phyloP scores from a whole-genome alignment of 2,329 filamentous ascomycete genomes.

The Penicillium sp. region DNA sequence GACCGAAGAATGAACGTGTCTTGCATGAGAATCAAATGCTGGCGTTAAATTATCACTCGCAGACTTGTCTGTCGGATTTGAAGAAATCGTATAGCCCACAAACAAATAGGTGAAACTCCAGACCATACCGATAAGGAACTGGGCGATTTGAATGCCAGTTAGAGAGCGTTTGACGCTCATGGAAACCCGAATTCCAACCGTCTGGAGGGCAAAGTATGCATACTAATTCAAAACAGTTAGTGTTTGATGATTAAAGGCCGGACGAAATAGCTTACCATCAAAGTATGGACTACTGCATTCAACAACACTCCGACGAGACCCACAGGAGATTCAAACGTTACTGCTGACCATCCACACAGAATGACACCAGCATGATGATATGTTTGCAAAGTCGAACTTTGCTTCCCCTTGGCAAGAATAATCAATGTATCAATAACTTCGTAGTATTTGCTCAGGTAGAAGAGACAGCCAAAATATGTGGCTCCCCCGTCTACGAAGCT shows the following conservation, averaged over 20 bases:
- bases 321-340: slow-evolving; percentile 11
- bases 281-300: slow-evolving; percentile 11
- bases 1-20: not conserved
- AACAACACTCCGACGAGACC: slow-evolving; percentile 3
- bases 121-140: slow-evolving; percentile 11
- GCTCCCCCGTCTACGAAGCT: slow-evolving; percentile 3
- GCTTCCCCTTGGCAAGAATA: slow-evolving; percentile 12
- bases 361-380: slow-evolving; percentile 18
- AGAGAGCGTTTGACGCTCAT: slow-evolving; percentile 10
- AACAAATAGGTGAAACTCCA: slow-evolving; percentile 4
- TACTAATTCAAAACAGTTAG: slow-evolving; percentile 3
- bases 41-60: not conserved
- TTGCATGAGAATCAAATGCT: not conserved
- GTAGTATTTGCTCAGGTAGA: slow-evolving; percentile 18
- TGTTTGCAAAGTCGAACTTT: slow-evolving; percentile 17
- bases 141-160: slow-evolving; percentile 14
- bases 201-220: slow-evolving; percentile 15
- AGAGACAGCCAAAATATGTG: slow-evolving; percentile 12
- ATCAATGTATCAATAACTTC: slow-evolving; percentile 17
- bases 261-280: slow-evolving; percentile 11
- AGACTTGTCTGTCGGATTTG: not conserved
- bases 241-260: not conserved
- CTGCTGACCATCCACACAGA: slow-evolving; percentile 6
- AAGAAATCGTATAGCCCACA: slow-evolving; percentile 9
- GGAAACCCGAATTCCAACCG: slow-evolving; percentile 6